Evolutionary conservation across 257 asterid species (phyloP).

Genomic region (Oldenlandia corymbosa): DNA sequence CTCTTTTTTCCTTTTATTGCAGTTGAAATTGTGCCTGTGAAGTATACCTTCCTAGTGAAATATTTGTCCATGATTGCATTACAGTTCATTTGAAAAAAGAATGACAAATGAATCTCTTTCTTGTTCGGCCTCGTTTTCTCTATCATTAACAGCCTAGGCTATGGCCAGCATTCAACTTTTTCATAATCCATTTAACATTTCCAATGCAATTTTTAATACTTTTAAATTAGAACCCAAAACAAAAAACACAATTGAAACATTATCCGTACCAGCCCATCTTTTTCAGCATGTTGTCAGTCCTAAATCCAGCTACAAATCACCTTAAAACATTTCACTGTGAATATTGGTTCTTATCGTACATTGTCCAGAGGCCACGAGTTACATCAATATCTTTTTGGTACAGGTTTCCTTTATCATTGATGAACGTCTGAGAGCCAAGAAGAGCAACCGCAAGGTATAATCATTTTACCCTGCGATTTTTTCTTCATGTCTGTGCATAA

Average conservation of each 20-base stretch:
- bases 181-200: too few relatives aligned
- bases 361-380: neutral
- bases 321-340: too few relatives aligned
- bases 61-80: neutral
- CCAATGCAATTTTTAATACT: too few relatives aligned
- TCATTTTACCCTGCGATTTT: neutral
- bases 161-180: too few relatives aligned
- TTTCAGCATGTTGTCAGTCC: constrained; percentile 1
- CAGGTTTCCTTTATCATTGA: constrained; percentile 85
- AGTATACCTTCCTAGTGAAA: neutral
- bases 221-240: too few relatives aligned
- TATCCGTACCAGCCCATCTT: too few relatives aligned
- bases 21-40: neutral
- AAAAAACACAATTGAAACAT: too few relatives aligned
- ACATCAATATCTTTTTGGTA: constrained; percentile 20
- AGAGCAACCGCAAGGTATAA: constrained; percentile 67
- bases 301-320: neutral
- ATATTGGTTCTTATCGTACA: too few relatives aligned
- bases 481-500: neutral
- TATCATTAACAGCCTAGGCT: neutral
- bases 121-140: neutral
- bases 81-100: neutral
- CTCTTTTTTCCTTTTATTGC: neutral
- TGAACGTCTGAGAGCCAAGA: constrained; percentile 75
- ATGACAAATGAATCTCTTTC: neutral